These are phyloP conservation scores for Teunomyces panamensis DNA, from an alignment of 805 yeast species.

Conservation along the genomic window DNA sequence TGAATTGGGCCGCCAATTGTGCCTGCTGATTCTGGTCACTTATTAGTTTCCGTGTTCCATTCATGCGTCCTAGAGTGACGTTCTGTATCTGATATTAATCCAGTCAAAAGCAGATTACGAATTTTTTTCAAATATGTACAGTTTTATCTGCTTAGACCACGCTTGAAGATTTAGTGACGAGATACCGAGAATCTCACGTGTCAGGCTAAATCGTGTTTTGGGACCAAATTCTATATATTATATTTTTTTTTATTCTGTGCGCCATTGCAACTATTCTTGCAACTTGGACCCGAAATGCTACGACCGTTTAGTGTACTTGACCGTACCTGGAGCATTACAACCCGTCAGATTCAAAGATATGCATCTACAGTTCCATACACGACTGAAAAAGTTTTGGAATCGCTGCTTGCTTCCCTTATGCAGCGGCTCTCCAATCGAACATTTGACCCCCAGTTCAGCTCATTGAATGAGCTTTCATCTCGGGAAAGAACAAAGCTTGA, in stretches of 20 bases:
- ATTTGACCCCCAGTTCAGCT: conserved; percentile 1
- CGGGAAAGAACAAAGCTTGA: neutral
- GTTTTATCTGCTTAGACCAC: neutral
- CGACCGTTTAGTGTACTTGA: neutral
- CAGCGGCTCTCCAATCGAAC: neutral
- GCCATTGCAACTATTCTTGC: neutral
- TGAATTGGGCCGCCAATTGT: conserved; percentile 62
- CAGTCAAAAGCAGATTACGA: neutral
- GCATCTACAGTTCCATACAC: neutral
- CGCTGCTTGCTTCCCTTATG: neutral
- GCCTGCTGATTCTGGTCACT: conserved; percentile 44
- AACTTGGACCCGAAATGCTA: neutral
- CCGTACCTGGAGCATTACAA: neutral
- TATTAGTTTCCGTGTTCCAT: conserved; percentile 13
- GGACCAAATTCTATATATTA: neutral
- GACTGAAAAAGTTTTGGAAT: neutral
- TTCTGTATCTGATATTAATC: neutral
- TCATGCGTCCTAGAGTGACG: conserved; percentile 11
- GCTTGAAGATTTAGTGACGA: neutral
- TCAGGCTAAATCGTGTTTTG: neutral
- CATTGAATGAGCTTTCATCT: neutral
- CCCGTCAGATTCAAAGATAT: neutral
- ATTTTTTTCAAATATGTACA: neutral
- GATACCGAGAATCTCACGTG: neutral
- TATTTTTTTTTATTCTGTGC: neutral